A percentile compares a stretch with the other conserved stretches of the same genome.
These are phyloP conservation scores for Paecilomyces formosus DNA, from an alignment of 2,329 filamentous ascomycete species.

Conservation along the genomic window DNA sequence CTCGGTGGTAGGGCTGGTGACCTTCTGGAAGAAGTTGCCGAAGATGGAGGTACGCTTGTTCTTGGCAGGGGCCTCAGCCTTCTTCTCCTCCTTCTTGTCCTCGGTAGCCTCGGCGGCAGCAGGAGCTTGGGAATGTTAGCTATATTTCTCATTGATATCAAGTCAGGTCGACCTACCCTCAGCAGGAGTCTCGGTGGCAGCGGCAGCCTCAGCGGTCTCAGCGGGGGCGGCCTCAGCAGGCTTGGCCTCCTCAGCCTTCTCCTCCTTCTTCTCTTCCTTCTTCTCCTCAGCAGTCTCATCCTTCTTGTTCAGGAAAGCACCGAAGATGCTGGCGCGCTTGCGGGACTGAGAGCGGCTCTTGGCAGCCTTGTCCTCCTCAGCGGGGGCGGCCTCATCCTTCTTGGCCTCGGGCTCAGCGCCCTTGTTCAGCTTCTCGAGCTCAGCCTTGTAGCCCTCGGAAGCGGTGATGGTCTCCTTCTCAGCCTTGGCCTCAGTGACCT, in stretches of 20 bases:
- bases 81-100: conserved; percentile 30
- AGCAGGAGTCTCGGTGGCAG: conserved; percentile 26
- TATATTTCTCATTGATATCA: not conserved
- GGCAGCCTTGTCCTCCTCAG: conserved; percentile 41
- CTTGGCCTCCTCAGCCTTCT: conserved; percentile 36
- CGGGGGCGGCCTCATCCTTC: conserved; percentile 36
- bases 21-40: conserved; percentile 68
- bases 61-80: conserved; percentile 41
- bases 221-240: conserved; percentile 30
- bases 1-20: conserved; percentile 37
- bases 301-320: conserved; percentile 54
- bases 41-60: conserved; percentile 83
- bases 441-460: conserved; percentile 82
- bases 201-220: conserved; percentile 28
- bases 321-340: conserved; percentile 54
- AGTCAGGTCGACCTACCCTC: conserved; percentile 11
- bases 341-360: conserved; percentile 55
- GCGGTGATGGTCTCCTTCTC: conserved; percentile 64
- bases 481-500: conserved; percentile 79
- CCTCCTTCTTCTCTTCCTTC: conserved; percentile 38
- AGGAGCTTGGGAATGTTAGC: conserved; percentile 37
- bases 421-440: conserved; percentile 61
- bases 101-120: conserved; percentile 24
- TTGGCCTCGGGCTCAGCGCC: conserved; percentile 30
- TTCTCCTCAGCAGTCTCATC: conserved; percentile 36